Percentiles rank a stretch among this genome's conserved stretches.
phyloP scores from a whole-genome alignment of 2,329 filamentous ascomycete species.

The Pseudophaeomoniella oleicola region DNA sequence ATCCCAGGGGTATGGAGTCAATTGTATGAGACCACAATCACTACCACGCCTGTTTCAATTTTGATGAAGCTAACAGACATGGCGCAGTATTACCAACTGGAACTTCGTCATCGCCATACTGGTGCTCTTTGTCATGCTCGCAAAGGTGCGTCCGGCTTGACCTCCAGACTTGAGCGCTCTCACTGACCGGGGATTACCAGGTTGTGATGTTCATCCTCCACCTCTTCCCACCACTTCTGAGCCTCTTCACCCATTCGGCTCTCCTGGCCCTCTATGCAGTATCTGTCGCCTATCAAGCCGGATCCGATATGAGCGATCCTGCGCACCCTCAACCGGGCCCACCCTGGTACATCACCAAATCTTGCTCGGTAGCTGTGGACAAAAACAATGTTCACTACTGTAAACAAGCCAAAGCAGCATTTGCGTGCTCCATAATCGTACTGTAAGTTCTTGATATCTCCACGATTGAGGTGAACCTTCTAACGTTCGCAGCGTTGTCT shows the following conservation, averaged over 20 bases:
- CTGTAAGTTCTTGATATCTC: constrained; percentile 38
- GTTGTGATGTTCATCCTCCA: constrained; percentile 40
- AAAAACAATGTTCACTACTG: constrained; percentile 38
- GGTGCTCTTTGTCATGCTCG: constrained; percentile 45
- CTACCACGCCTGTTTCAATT: no score
- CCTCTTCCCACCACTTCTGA: constrained; percentile 41
- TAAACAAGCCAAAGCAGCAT: constrained; percentile 43
- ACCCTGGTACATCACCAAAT: constrained; percentile 51
- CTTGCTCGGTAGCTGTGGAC: constrained; percentile 36
- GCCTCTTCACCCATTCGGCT: constrained; percentile 34
- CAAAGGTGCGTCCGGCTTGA: constrained; percentile 24
- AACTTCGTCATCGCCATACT: constrained; percentile 48
- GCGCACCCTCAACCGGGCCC: constrained; percentile 37
- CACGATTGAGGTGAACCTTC: no score
- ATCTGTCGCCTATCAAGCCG: constrained; percentile 39
- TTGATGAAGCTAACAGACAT: constrained; percentile 2
- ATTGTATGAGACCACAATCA: no score
- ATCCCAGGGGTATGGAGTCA: constrained; percentile 44
- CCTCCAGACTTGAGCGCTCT: neutral
- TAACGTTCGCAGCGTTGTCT: no score
- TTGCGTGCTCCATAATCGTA: constrained; percentile 41
- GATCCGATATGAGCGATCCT: constrained; percentile 43
- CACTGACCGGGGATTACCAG: constrained; percentile 1
- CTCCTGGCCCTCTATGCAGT: constrained; percentile 40
- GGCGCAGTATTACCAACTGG: constrained; percentile 40